Evolutionary conservation across 176 grass and related monocot genomes (phyloP).

Genomic region (Ensete glaucum): DNA sequence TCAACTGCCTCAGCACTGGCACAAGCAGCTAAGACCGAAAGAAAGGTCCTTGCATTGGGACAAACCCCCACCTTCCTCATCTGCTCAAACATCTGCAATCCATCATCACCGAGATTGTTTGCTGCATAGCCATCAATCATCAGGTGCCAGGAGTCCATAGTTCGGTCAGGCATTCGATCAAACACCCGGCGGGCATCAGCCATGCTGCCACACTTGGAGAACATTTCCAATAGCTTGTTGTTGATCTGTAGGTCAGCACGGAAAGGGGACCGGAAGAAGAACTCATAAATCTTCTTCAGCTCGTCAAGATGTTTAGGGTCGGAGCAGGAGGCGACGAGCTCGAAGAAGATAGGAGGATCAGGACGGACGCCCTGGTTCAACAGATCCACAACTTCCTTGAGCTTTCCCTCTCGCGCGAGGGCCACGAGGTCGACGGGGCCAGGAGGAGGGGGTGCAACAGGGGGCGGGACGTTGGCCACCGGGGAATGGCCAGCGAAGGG

Average conservation of each 20-base stretch:
- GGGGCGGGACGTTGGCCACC: not conserved
- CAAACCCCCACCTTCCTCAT: slow-evolving; percentile 1
- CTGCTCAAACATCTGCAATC: slow-evolving; percentile 8
- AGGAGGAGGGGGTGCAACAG: not conserved
- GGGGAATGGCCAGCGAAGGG: not conserved
- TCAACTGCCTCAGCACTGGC: slow-evolving; percentile 12
- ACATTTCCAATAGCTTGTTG: slow-evolving; percentile 12
- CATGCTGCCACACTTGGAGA: slow-evolving; percentile 14
- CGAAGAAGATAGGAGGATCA: slow-evolving; percentile 6
- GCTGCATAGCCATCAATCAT: slow-evolving; percentile 8
- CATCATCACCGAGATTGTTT: slow-evolving; percentile 7
- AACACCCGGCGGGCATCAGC: slow-evolving; percentile 6
- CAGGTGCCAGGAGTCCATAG: slow-evolving; percentile 11
- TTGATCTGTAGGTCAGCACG: slow-evolving; percentile 14
- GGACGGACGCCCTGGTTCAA: slow-evolving; percentile 3
- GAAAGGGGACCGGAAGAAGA: slow-evolving; percentile 15
- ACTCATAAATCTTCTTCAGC: slow-evolving; percentile 15
- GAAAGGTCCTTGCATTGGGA: not conserved
- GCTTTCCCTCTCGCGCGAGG: slow-evolving; percentile 10
- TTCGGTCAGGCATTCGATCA: slow-evolving; percentile 10
- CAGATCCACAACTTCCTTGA: slow-evolving; percentile 6
- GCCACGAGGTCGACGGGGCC: not conserved
- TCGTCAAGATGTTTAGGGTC: slow-evolving; percentile 11
- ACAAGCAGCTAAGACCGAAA: slow-evolving; percentile 3
- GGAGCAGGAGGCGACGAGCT: not conserved